Evolutionary conservation across 2,329 filamentous ascomycete genomes (phyloP).

Genomic region (Bertia moriformis): DNA sequence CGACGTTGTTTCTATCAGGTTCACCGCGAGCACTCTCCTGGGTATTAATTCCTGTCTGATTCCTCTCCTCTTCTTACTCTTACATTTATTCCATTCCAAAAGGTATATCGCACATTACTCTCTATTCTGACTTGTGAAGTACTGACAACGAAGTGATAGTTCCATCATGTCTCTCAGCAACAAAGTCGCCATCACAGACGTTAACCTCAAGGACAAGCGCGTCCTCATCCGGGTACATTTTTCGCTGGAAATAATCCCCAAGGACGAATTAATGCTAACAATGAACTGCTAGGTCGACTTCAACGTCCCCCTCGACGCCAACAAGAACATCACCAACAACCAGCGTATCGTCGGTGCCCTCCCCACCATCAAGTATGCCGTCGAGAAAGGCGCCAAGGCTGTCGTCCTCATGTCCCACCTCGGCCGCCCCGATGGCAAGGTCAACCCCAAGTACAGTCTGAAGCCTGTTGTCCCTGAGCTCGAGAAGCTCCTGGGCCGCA

Average conservation of each 20-base stretch:
- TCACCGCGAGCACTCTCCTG: background rate
- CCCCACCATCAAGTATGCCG: constrained; percentile 86
- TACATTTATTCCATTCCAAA: too few relatives aligned
- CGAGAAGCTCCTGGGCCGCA: constrained; percentile 71
- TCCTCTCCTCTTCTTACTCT: too few relatives aligned
- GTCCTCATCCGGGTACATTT: constrained; percentile 83
- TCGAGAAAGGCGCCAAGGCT: constrained; percentile 78
- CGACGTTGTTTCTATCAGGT: background rate
- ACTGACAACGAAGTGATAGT: too few relatives aligned
- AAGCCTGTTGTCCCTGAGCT: constrained; percentile 83
- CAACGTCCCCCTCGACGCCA: constrained; percentile 89
- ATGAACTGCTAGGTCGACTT: constrained; percentile 86
- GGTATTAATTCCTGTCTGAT: too few relatives aligned
- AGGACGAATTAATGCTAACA: too few relatives aligned
- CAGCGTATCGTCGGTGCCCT: constrained; percentile 95
- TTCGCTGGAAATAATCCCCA: constrained; percentile 2
- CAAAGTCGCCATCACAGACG: constrained; percentile 93
- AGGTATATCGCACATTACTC: too few relatives aligned
- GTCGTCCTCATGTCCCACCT: constrained; percentile 98
- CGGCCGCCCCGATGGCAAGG: constrained; percentile 81
- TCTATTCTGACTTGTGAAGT: too few relatives aligned
- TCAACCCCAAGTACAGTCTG: constrained; percentile 85
- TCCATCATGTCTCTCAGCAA: constrained; percentile 84
- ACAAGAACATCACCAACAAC: constrained; percentile 93
- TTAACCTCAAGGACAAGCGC: constrained; percentile 95